Evolutionary conservation across 345 rosid species (phyloP), one percentile per base, ranked within the genome.

Genomic region (Populus alba): DNA sequence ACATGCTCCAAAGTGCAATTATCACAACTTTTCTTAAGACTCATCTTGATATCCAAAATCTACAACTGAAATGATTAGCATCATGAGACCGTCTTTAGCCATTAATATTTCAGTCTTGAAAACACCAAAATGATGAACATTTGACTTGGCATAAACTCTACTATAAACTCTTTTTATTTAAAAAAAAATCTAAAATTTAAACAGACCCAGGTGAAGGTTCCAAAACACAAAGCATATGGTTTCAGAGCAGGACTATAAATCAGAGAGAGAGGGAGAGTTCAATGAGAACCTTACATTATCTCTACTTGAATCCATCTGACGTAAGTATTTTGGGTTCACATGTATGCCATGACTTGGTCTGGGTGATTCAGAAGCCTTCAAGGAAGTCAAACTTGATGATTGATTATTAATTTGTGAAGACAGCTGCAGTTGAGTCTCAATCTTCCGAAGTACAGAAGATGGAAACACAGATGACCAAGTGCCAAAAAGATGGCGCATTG

Each of bases 401-500:
- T 87, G 95, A 70, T 84, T 85, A 80, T 83, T 86, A 41, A 77
- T 70, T 70, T 89, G 81, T 9, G 91, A 66, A 27, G 93, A 87
- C 82, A 92, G 81, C 69, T 90, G 89, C 81, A 97, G 84, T 65
- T 92, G 91, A 31, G 77, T 68, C 80, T 93, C 97, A 49, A 97
- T 94, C 92, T 92, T 87, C 38, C 77, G 81, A 74, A 97, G 90
- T 15, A 91, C 92, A 29, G 89, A 76, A 27, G 87, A 77, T 2
- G 98, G 98, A 78, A 97, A 97, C 47, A 92, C 97, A 27, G 91
- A 37, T 12, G 95, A 89, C 99, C 99, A 97, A 37, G 99, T 97
- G 74, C 97, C 96, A 87, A 97, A 97, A 47, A 97, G 87, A 76
- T 91, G 98, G 16, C 91, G 96, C 99, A 97, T 91, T 18, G 98